Conservation (phyloP, 2,329 filamentous ascomycete species). For the Ampelomyces quisqualis region DNA sequence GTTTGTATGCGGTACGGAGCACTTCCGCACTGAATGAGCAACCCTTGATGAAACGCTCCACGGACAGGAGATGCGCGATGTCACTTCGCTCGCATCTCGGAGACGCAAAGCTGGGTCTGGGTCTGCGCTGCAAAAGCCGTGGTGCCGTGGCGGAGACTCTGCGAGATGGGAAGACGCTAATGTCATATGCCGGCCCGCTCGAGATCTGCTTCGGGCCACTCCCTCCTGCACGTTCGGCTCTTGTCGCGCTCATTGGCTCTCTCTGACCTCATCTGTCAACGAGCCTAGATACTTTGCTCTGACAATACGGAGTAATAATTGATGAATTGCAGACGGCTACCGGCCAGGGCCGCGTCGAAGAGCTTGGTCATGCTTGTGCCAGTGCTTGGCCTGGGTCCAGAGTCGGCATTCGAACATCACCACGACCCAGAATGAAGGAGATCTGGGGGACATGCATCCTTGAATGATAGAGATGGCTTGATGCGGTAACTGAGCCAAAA, state of each 20-base stretch:
- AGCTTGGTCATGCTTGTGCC: background rate
- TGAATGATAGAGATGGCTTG: too few species aligned
- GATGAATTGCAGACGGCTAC: too few species aligned
- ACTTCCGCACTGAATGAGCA: too few species aligned
- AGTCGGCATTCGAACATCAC: background rate
- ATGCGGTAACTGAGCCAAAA: too few species aligned
- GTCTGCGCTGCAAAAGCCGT: too few species aligned
- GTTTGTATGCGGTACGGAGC: too few species aligned
- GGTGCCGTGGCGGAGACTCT: conserved; percentile 1
- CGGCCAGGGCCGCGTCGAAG: background rate
- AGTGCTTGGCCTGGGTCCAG: conserved; percentile 17
- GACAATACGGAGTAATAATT: too few species aligned
- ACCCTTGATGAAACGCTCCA: too few species aligned
- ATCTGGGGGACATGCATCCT: conserved; percentile 8
- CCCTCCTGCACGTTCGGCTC: conserved; percentile 11
- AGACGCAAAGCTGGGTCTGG: too few species aligned
- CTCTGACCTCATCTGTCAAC: conserved; percentile 4
- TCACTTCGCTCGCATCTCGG: conserved; percentile 1
- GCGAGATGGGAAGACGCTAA: conserved; percentile 2
- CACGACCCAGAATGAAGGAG: background rate
- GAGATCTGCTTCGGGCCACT: conserved; percentile 12
- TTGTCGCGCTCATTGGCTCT: conserved; percentile 17
- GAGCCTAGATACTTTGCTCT: background rate
- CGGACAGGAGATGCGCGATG: conserved; percentile 4
- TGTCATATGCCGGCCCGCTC: conserved; percentile 3